Evolutionary conservation across 176 grass and related monocot species (phyloP).

Genomic region (Sorghum bicolor): Sorghum_bicolor_NCBIv3 NC_012878.2:47886501-47887000

Average conservation of each 20-base stretch:
- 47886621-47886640: neutral
- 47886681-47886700: constrained; percentile 18
- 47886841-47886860: constrained; percentile 18
- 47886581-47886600: constrained; percentile 6
- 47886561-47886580: neutral
- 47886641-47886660: neutral
- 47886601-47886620: neutral
- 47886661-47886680: neutral
- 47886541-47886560: neutral
- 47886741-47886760: constrained; percentile 45
- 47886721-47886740: constrained; percentile 9
- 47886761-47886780: constrained; percentile 51
- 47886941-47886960: neutral
- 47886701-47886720: constrained; percentile 18
- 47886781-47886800: constrained; percentile 24
- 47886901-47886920: neutral
- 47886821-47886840: constrained; percentile 34
- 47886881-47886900: neutral
- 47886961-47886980: neutral
- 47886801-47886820: constrained; percentile 9
- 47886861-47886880: neutral
- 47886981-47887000: neutral
- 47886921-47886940: neutral
- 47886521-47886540: neutral
- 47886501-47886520: neutral